phyloP scores from a whole-genome alignment of 352 stramenopile species.

The Lagenidium sp. region DNA sequence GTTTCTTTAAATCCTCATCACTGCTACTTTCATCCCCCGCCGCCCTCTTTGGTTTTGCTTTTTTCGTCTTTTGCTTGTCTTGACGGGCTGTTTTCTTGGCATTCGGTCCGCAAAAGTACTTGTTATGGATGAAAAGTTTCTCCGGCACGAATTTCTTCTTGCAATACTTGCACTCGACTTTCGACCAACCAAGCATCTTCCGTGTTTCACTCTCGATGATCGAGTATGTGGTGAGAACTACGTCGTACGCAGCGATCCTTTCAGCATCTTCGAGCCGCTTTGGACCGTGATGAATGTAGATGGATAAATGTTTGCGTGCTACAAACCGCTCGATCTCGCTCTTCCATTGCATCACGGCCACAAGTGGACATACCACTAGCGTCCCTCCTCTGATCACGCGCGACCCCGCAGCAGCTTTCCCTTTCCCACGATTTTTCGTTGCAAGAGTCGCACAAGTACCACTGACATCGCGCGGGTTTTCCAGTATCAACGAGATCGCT shows the following conservation, averaged over 20 bases:
- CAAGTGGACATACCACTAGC: slow-evolving; percentile 95
- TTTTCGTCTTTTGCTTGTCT: slow-evolving; percentile 71
- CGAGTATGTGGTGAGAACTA: slow-evolving; percentile 99
- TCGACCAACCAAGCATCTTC: slow-evolving; percentile 64
- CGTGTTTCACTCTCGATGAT: slow-evolving; percentile 90
- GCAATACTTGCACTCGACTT: slow-evolving; percentile 94
- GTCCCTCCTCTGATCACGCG: slow-evolving; percentile 66
- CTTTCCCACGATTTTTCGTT: slow-evolving; percentile 12
- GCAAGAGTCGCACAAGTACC: neutral
- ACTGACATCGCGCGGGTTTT: slow-evolving; percentile 44
- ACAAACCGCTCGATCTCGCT: slow-evolving; percentile 92
- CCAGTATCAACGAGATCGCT: slow-evolving; percentile 94
- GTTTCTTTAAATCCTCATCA: slow-evolving; percentile 51
- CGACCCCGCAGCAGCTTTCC: slow-evolving; percentile 5
- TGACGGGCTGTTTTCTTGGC: slow-evolving; percentile 93
- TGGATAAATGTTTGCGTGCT: slow-evolving; percentile 77
- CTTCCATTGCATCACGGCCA: slow-evolving; percentile 94
- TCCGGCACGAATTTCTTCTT: slow-evolving; percentile 88
- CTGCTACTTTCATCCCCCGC: slow-evolving; percentile 59
- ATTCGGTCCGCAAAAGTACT: slow-evolving; percentile 98
- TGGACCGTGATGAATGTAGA: slow-evolving; percentile 95
- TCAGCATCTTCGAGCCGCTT: slow-evolving; percentile 65
- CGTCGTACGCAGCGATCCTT: slow-evolving; percentile 92
- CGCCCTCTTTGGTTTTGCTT: slow-evolving; percentile 35
- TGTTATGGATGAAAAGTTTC: slow-evolving; percentile 92